Evolutionary conservation across 228 moss, liverwort and hornwort species (phyloP), one percentile per base, ranked within the genome.

Genomic region (Sphagnum magellanicum): DNA sequence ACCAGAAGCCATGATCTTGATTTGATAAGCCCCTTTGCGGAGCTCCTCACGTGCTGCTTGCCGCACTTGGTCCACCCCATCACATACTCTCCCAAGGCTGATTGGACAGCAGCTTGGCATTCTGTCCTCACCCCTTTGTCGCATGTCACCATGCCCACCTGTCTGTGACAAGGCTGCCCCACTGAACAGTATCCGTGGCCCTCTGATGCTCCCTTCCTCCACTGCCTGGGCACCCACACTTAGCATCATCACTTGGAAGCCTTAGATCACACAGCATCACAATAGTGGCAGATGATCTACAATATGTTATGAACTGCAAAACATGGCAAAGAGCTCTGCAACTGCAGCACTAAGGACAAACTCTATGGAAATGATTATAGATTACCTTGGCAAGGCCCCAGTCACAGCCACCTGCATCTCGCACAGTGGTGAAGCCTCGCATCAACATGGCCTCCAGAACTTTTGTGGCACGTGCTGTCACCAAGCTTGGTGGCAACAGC

Each of bases 1-100:
- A 13, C 88, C 88, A 6, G 88, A 88, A 5, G 88, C 88, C 88
- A 88, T 88, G 50, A 88, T 82, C 74, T 88, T 88, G 71, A 88
- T 76, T 63, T 88, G 88, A 60, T 82, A 76, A 63, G 88, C 85
- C 11, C 88, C 88, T 63, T 76, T 76, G 48, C 85, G 82, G 17
- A 85, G 74, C 64, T 88, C 88, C 53, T 88, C 82, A 9, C 88
- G 80, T 4, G 85, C 85, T 10, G 88, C 88, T 5, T 55, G 13
- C 1, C 88, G 82, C 16, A 83, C 88, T 73, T 75, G 71, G 46
- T 71, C 59, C 51, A 80, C 85, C 10, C 88, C 88, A 58, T 88
- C 85, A 58, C 88, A 88, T 48, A 88, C 88, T 16, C 80, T 80
- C 10, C 85, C 88, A 50, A 88, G 32, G 8, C 78, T 74, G 11